phyloP scores from a whole-genome alignment of 1,284 basidiomycete genomes.

The Volvariella surrecta region DNA sequence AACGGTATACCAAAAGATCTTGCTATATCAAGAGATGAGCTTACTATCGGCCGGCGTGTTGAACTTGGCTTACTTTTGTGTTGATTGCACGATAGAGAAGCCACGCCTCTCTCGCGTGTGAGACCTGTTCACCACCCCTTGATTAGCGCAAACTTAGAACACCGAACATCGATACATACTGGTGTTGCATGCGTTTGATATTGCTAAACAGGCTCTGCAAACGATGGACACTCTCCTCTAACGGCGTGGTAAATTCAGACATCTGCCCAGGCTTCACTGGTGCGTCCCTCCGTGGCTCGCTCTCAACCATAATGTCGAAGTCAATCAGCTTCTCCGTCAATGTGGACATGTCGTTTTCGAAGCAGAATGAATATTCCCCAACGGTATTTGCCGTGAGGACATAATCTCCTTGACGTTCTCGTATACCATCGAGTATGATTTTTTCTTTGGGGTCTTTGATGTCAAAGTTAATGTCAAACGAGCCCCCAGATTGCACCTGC shows the following conservation, averaged over 20 bases:
- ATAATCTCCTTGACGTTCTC: constrained; percentile 93
- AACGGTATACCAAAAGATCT: constrained; percentile 86
- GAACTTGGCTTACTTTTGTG: constrained; percentile 50
- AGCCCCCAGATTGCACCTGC: constrained; percentile 92
- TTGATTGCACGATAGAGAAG: constrained; percentile 73
- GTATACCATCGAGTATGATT: constrained; percentile 77
- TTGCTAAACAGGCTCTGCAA: constrained; percentile 79
- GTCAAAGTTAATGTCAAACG: constrained; percentile 95
- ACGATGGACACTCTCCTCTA: constrained; percentile 92
- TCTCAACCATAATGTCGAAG: constrained; percentile 97
- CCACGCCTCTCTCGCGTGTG: constrained; percentile 79
- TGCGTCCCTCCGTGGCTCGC: constrained; percentile 80
- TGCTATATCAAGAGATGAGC: constrained; percentile 40
- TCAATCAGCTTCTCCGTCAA: constrained; percentile 88
- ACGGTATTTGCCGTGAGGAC: constrained; percentile 91
- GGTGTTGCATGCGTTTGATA: constrained; percentile 88
- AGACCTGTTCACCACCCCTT: constrained; percentile 38
- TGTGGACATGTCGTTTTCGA: constrained; percentile 94
- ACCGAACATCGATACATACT: constrained; percentile 39
- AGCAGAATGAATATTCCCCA: constrained; percentile 98
- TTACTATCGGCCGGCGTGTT: constrained; percentile 5
- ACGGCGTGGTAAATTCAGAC: constrained; percentile 80
- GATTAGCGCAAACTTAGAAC: constrained; percentile 5
- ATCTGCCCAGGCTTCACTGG: constrained; percentile 80
- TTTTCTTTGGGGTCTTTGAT: constrained; percentile 87